Evolutionary conservation across 352 stramenopile species (phyloP).

Genomic region (Pseudoperonospora humuli): DNA sequence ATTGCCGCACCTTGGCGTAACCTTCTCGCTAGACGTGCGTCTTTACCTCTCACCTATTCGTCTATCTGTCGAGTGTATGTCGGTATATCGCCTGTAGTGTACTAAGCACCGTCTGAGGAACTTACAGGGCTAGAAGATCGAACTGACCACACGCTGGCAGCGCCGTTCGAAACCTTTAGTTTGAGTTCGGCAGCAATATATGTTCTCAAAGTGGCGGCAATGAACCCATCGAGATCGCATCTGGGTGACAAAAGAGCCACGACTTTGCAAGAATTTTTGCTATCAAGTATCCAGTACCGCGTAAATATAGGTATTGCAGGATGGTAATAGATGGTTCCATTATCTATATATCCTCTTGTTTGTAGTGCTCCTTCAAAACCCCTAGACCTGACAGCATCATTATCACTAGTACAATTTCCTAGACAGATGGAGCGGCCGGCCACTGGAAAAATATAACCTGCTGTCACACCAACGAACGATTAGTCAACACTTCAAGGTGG

Average conservation of each 20-base stretch:
- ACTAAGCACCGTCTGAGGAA: neutral
- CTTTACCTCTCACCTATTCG: neutral
- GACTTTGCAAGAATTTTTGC: neutral
- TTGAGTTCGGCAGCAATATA: neutral
- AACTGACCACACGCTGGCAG: constrained; percentile 7
- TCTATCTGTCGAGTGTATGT: constrained; percentile 1
- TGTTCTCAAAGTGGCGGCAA: neutral
- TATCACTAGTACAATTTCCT: no score
- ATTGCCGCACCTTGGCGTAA: constrained; percentile 3
- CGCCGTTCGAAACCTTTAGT: neutral
- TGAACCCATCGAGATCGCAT: neutral
- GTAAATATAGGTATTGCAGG: neutral
- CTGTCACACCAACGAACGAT: no score
- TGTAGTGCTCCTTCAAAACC: no score
- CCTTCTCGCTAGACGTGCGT: constrained; percentile 3
- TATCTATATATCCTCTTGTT: no score
- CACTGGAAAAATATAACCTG: no score
- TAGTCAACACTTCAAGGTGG: no score
- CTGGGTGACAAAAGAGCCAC: neutral
- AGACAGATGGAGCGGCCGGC: no score
- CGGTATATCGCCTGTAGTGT: neutral
- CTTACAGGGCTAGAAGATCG: neutral
- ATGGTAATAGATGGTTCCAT: no score
- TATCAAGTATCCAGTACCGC: neutral
- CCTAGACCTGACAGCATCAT: no score